These are phyloP conservation scores for Neonectria ditissima DNA, from an alignment of 2,329 filamentous ascomycete genomes.

Conservation along the genomic window DNA sequence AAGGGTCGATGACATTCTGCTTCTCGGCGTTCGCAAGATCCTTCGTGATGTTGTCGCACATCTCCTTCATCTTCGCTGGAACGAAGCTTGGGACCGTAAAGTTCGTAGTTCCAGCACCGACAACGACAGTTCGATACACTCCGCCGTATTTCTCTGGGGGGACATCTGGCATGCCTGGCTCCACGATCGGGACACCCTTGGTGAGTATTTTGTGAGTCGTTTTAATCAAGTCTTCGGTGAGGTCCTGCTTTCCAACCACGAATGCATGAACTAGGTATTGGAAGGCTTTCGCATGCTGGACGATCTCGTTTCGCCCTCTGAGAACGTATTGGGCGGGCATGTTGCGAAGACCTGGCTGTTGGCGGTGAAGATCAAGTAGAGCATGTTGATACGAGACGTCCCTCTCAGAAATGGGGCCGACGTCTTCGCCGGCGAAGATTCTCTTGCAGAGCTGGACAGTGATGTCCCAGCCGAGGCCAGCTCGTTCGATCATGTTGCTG, in stretches of 20 bases:
- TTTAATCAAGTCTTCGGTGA: slow-evolving; percentile 38
- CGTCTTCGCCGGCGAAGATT: slow-evolving; percentile 27
- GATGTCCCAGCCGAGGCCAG: slow-evolving; percentile 29
- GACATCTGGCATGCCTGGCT: slow-evolving; percentile 1
- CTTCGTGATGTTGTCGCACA: slow-evolving; percentile 37
- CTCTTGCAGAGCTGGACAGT: slow-evolving; percentile 34
- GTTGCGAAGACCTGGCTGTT: not conserved
- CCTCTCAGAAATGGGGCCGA: slow-evolving; percentile 14
- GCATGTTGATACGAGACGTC: slow-evolving; percentile 3
- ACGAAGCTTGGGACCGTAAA: slow-evolving; percentile 43
- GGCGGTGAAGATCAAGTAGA: slow-evolving; percentile 16
- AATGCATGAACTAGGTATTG: slow-evolving; percentile 34
- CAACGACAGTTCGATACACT: slow-evolving; percentile 37
- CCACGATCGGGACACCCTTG: slow-evolving; percentile 14
- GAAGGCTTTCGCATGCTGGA: slow-evolving; percentile 41
- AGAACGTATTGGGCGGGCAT: slow-evolving; percentile 12
- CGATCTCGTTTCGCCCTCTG: slow-evolving; percentile 33
- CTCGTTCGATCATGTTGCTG: slow-evolving; percentile 43
- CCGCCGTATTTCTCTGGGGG: slow-evolving; percentile 41
- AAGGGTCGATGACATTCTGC: slow-evolving; percentile 39
- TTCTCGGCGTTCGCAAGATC: slow-evolving; percentile 27
- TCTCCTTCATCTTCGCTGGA: slow-evolving; percentile 43
- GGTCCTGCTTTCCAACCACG: not conserved
- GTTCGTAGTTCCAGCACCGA: slow-evolving; percentile 44
- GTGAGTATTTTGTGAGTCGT: slow-evolving; percentile 35